A percentile compares a stretch with the other conserved stretches of the same genome.
These are phyloP conservation scores for Dioscorea cayenensis DNA, from an alignment of 116 monocot genomes.

Conservation along the genomic window DNA sequence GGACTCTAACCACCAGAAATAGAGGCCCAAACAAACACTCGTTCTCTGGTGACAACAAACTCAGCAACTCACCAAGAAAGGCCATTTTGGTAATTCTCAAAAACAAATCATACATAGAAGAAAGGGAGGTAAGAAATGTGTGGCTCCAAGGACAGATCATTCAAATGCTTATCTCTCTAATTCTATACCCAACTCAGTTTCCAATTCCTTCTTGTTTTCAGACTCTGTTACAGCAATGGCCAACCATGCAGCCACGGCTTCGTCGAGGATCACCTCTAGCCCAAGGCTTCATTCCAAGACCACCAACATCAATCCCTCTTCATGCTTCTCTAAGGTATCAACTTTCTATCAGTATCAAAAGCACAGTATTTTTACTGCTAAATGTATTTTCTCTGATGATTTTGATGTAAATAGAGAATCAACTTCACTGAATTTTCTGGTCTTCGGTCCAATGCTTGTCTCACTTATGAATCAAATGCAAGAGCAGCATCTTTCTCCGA, in stretches of 20 bases:
- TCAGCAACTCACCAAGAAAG: no score
- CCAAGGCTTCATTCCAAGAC: conserved; percentile 43
- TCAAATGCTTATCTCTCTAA: conserved; percentile 42
- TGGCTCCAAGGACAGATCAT: conserved; percentile 27
- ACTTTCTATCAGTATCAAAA: not conserved
- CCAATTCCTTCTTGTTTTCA: conserved; percentile 3
- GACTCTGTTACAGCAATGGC: conserved; percentile 59
- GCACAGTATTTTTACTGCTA: not conserved
- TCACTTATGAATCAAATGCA: conserved; percentile 14
- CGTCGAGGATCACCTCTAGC: conserved; percentile 74
- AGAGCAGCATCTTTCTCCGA: conserved; percentile 65
- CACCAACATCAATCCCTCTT: conserved; percentile 12
- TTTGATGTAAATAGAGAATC: conserved; percentile 28
- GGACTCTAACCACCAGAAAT: no score
- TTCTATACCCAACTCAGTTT: conserved; percentile 18
- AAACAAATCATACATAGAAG: not conserved
- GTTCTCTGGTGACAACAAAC: no score
- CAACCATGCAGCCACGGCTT: conserved; percentile 81
- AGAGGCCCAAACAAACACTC: no score
- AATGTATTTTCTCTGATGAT: not conserved
- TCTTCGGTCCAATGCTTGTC: conserved; percentile 44
- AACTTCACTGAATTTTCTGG: conserved; percentile 77
- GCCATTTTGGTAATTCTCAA: not conserved
- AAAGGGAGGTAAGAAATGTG: conserved; percentile 29
- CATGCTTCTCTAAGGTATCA: conserved; percentile 41